Evolutionary conservation across 1,139 yeast genomes (phyloP).

Genomic region (Saccharomyces hybrid): DNA sequence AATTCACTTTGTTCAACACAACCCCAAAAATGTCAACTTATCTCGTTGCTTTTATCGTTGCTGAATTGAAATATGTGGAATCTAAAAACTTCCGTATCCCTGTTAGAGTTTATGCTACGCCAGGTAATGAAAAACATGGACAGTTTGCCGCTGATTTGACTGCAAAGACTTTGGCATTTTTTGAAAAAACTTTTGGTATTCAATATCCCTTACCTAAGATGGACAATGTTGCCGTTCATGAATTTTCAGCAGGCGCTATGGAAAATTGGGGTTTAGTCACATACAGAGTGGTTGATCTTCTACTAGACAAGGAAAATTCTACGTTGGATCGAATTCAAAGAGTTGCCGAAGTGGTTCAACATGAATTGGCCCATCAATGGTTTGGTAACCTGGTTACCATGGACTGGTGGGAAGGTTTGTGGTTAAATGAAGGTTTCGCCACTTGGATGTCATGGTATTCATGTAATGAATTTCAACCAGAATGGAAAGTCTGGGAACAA

Average conservation of each 20-base stretch:
- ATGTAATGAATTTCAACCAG: conserved; percentile 68
- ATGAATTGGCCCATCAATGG: conserved; percentile 92
- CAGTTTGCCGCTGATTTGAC: conserved; percentile 63
- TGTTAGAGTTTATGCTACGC: conserved; percentile 73
- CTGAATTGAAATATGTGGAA: conserved; percentile 71
- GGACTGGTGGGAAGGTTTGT: conserved; percentile 93
- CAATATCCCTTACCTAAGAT: conserved; percentile 75
- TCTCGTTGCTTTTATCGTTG: conserved; percentile 72
- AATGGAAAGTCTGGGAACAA: conserved; percentile 78
- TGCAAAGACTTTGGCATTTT: conserved; percentile 67
- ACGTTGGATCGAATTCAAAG: conserved; percentile 64
- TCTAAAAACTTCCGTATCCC: conserved; percentile 61
- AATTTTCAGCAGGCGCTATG: conserved; percentile 85
- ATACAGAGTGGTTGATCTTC: conserved; percentile 69
- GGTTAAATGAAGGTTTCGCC: conserved; percentile 90
- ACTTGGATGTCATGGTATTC: conserved; percentile 87
- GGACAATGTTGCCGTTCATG: conserved; percentile 77
- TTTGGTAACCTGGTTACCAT: conserved; percentile 85
- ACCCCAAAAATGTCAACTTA: conserved; percentile 81
- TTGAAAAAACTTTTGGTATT: conserved; percentile 61
- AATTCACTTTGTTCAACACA: conserved; percentile 47
- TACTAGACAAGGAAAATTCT: conserved; percentile 59
- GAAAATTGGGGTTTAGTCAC: conserved; percentile 88
- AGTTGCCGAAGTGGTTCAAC: conserved; percentile 82
- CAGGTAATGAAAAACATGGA: conserved; percentile 62